phyloP scores from a whole-genome alignment of 768 basidiomycete genomes.

The Serpula lacrymans region DNA sequence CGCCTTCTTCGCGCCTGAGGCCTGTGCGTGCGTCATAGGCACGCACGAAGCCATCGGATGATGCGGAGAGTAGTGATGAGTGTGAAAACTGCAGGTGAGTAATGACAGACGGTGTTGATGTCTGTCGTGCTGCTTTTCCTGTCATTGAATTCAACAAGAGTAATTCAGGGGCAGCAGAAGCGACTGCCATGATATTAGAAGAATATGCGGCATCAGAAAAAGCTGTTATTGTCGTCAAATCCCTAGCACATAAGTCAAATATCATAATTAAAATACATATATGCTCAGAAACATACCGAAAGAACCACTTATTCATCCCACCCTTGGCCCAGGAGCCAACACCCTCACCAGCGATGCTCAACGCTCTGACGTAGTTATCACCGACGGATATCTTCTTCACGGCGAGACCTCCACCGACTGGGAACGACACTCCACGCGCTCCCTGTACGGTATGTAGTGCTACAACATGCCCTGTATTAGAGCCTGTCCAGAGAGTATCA shows the following conservation, averaged over 20 bases:
- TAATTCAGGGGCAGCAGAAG: conserved; percentile 59
- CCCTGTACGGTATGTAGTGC: conserved; percentile 66
- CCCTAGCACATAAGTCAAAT: conserved; percentile 32
- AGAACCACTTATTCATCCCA: conserved; percentile 81
- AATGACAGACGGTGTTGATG: conserved; percentile 51
- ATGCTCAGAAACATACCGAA: conserved; percentile 51
- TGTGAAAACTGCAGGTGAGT: conserved; percentile 67
- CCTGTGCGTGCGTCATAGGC: conserved; percentile 68
- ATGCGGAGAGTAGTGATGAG: conserved; percentile 63
- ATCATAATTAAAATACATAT: conserved; percentile 3
- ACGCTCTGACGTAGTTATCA: conserved; percentile 74
- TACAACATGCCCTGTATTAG: conserved; percentile 63
- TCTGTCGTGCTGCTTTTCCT: conserved; percentile 59
- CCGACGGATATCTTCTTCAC: conserved; percentile 76
- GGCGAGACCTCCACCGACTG: conserved; percentile 60
- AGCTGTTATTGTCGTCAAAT: conserved; percentile 31
- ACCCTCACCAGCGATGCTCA: conserved; percentile 56
- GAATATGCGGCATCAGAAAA: conserved; percentile 47
- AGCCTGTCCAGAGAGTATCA: conserved; percentile 86
- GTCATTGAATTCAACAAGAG: conserved; percentile 71
- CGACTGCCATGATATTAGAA: conserved; percentile 56
- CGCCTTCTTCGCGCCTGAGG: conserved; percentile 43
- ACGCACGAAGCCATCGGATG: conserved; percentile 70
- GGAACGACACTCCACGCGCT: conserved; percentile 69
- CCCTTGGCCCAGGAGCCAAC: conserved; percentile 83